Evolutionary conservation across 495 filamentous ascomycete genomes (phyloP), one percentile per base, ranked within the genome.

Genomic region (Penicillium roqueforti): DNA sequence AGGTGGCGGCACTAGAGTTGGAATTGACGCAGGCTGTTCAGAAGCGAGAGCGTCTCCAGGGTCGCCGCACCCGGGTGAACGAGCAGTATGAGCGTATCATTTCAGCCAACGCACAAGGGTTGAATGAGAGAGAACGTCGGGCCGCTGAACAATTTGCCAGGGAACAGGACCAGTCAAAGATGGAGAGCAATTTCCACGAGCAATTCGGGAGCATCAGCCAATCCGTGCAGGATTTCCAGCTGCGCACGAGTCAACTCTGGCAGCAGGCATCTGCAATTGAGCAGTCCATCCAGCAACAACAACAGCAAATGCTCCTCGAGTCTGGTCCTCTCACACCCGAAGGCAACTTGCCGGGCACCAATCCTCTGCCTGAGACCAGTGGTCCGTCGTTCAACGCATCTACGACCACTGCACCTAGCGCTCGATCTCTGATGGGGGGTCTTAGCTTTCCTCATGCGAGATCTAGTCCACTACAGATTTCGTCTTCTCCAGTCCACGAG

Each of bases 51-150:
- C 85, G 88, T 62, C 83, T 95, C 10, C 83, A 84, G 48, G 73
- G 82, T 31, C 88, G 91, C 42, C 83, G 86, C 51, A 80, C 83
- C 53, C 86, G 89, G 63, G 83, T 92, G 34, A 86, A 86, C 55
- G 83, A 86, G 55, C 88, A 95, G 66, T 84, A 87, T 54, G 86
- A 89, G 42, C 82, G 84, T 53, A 87, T 95, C 48, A 80, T 83
- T 23, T 85, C 87, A 48, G 87, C 86, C 49, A 92, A 89, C 62
- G 82, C 80, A 20, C 82, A 88, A 48, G 87, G 84, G 8, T 75
- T 89, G 55, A 82, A 89, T 58, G 88, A 89, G 67, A 80, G 83
- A 59, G 85, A 88, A 57, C 84, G 86, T 23, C 84, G 84, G 39
- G 79, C 83, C 14, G 83, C 86, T 16, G 84, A 87, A 59, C 84